Evolutionary conservation across 2,329 filamentous ascomycete genomes (phyloP), one percentile per base, ranked within the genome.

Genomic region (Tricladium varicosporioides): DNA sequence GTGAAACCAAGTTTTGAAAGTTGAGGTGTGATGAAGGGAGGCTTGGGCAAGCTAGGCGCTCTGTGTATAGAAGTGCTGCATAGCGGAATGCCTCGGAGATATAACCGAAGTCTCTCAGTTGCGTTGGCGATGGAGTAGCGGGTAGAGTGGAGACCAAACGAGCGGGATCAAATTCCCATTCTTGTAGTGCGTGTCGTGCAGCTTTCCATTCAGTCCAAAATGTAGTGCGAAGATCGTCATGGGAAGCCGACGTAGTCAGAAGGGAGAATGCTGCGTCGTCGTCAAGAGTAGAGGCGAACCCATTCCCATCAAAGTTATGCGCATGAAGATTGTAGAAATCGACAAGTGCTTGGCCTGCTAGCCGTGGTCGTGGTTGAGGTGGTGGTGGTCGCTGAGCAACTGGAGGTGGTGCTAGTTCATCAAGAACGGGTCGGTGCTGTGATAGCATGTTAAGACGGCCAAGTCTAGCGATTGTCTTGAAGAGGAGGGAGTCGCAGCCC

Each of bases 31-130:
- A 82, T 0, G 89, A 89, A 1, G 91, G 84, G 1, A 90, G 76
- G 55, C 83, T 81, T 0, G 92, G 92, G 63, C 87, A 86, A 1
- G 89, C 91, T 19, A 97, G 83, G 4, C 92, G 88, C 75, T 96
- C 91, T 9, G 89, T 92, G 76, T 96, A 97, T 10, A 97, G 81
- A 33, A 97, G 80, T 0, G 92, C 92, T 0, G 92, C 87, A 71
- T 94, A 92, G 15, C 92, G 89, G 79, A 96, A 97, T 10, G 89
- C 89, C 72, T 96, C 91, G 16, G 90, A 95, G 51, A 96, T 87
- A 66, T 92, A 89, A 33, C 86, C 81, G 10, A 96, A 78, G 62
- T 95, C 91, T 18, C 85, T 79, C 1, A 89, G 75, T 70, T 94
- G 88, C 7, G 80, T 79, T 9, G 81, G 75, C 0, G 81, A 81